Evolutionary conservation across 345 rosid genomes (phyloP).

Genomic region (Citrus medica): DNA sequence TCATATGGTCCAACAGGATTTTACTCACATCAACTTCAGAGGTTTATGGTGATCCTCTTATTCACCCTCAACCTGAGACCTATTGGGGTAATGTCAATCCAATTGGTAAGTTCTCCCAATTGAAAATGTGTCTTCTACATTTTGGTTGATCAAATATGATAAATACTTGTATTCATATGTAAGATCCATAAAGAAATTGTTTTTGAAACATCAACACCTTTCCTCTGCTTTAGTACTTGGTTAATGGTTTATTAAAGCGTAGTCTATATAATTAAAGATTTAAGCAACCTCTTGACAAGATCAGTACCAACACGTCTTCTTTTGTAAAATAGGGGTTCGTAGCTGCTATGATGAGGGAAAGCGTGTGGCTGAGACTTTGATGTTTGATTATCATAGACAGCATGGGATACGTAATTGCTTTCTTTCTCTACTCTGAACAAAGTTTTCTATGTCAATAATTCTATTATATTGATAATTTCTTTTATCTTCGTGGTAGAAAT

Average conservation of each 20-base stretch:
- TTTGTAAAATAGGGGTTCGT: conserved; percentile 57
- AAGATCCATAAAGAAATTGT: background rate
- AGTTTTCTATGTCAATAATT: background rate
- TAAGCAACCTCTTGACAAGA: background rate
- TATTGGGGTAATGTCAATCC: conserved; percentile 99
- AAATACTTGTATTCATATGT: background rate
- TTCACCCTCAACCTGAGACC: conserved; percentile 91
- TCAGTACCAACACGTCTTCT: background rate
- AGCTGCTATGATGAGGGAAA: conserved; percentile 99
- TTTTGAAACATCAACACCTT: background rate
- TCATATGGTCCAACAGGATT: conserved; percentile 49
- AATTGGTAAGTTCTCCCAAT: conserved; percentile 48
- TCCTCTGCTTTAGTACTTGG: background rate
- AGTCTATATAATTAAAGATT: background rate
- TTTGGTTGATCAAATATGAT: background rate
- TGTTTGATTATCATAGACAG: conserved; percentile 98
- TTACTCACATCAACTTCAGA: conserved; percentile 95
- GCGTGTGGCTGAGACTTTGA: conserved; percentile 96
- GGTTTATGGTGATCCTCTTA: conserved; percentile 94
- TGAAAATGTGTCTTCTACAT: background rate
- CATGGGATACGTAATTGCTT: conserved; percentile 75
- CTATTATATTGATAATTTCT: conserved; percentile 1
- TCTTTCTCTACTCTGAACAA: background rate
- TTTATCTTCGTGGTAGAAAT: conserved; percentile 47
- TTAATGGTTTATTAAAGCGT: background rate